phyloP scores from a whole-genome alignment of 202 grass and related monocot species.

The Panicum hallii region DNA sequence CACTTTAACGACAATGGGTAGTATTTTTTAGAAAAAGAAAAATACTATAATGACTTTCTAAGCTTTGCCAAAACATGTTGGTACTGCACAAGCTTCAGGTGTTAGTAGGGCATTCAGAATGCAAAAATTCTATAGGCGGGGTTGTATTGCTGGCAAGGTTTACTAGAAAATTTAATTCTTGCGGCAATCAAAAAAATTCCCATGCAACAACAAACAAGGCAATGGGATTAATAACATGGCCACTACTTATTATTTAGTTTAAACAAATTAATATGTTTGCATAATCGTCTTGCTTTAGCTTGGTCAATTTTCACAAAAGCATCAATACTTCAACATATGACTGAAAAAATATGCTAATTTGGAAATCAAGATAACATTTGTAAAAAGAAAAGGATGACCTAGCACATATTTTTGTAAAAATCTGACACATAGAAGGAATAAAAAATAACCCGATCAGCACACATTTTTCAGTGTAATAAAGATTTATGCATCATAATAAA shows the following conservation, averaged over 20 bases:
- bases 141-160: neutral
- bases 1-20: no score
- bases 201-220: neutral
- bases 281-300: neutral
- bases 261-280: no score
- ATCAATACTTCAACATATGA: neutral
- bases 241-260: no score
- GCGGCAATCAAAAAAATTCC: neutral
- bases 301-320: neutral
- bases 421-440: neutral
- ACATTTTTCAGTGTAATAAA: neutral
- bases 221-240: neutral
- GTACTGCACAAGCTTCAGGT: no score
- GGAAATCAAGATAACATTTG: neutral
- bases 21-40: no score
- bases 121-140: neutral
- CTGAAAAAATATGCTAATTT: neutral
- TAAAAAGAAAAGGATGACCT: neutral
- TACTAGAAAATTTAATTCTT: neutral
- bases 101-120: neutral
- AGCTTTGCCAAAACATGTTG: no score
- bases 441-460: neutral
- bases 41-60: no score
- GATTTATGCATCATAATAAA: neutral
- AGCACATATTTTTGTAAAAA: no score